phyloP scores from a whole-genome alignment of 139 green algal genomes.

The Axilococcus clingmanii region DNA sequence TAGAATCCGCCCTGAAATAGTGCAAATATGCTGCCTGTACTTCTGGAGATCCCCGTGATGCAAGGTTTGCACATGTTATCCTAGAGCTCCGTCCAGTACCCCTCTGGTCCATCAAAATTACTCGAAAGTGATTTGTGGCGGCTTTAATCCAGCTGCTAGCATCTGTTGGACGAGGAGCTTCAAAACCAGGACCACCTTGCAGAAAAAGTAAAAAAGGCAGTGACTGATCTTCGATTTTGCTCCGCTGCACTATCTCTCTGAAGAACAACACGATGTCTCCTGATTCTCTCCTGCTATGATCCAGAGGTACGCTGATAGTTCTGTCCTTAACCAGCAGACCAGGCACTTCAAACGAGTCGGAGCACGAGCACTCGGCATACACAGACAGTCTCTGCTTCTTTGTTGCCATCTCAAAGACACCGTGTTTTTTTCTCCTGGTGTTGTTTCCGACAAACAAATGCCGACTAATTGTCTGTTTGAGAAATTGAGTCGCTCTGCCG shows the following conservation, averaged over 20 bases:
- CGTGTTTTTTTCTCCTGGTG: too few relatives aligned
- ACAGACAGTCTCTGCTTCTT: too few relatives aligned
- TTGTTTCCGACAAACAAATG: too few relatives aligned
- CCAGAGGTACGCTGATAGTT: conserved; percentile 54
- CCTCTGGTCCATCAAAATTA: conserved; percentile 84
- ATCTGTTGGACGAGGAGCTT: conserved; percentile 55
- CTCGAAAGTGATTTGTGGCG: conserved; percentile 52
- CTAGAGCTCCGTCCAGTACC: conserved; percentile 58
- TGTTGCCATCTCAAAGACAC: too few relatives aligned
- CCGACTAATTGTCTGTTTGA: too few relatives aligned
- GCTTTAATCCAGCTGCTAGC: conserved; percentile 68
- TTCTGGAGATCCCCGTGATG: conserved; percentile 25
- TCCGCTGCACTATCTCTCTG: conserved; percentile 50
- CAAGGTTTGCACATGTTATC: conserved; percentile 57
- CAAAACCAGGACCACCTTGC: conserved; percentile 86
- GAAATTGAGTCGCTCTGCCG: too few relatives aligned
- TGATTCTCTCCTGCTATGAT: conserved; percentile 34
- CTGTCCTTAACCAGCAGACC: conserved; percentile 54
- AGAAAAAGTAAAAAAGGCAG: conserved; percentile 72
- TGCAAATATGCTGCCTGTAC: conserved; percentile 72
- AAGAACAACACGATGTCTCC: conserved; percentile 63
- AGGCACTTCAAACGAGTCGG: conserved; percentile 20
- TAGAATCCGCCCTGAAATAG: conserved; percentile 75
- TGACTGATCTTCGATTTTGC: conserved; percentile 22
- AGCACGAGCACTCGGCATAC: too few relatives aligned